Conservation (phyloP, 1,284 basidiomycete genomes). For the Trichosporon sp. region DNA sequence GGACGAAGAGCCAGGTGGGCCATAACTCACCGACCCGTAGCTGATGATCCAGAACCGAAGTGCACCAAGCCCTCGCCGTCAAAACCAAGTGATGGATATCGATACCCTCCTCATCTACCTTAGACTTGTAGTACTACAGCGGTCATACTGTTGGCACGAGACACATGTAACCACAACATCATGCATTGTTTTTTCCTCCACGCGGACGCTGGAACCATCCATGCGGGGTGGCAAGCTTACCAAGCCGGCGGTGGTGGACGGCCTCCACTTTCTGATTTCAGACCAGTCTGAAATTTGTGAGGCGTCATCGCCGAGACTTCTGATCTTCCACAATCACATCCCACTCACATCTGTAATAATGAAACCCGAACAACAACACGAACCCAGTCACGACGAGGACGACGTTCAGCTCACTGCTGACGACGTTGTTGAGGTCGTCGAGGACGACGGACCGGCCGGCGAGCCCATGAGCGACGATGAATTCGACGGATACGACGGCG, state of each 20-base stretch:
- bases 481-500: conserved; percentile 50
- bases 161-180: neutral
- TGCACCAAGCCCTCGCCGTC: neutral
- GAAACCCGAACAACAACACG: neutral
- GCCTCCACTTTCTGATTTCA: conserved; percentile 1
- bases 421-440: conserved; percentile 42
- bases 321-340: neutral
- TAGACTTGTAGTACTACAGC: neutral
- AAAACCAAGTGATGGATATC: neutral
- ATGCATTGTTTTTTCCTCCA: neutral
- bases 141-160: neutral
- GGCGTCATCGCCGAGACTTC: neutral
- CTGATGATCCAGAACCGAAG: neutral
- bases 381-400: conserved; percentile 28
- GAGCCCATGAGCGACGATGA: conserved; percentile 52
- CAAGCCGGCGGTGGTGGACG: neutral
- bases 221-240: neutral
- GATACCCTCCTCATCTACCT: neutral
- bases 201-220: neutral
- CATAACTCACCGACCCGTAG: neutral
- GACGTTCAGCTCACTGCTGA: conserved; percentile 41
- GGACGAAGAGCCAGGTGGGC: neutral
- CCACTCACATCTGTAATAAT: neutral
- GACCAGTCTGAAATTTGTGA: neutral
- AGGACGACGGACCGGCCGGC: conserved; percentile 62